These are phyloP conservation scores for Pseudofabraea citricarpa DNA, from an alignment of 2,329 filamentous ascomycete genomes.

Conservation along the genomic window DNA sequence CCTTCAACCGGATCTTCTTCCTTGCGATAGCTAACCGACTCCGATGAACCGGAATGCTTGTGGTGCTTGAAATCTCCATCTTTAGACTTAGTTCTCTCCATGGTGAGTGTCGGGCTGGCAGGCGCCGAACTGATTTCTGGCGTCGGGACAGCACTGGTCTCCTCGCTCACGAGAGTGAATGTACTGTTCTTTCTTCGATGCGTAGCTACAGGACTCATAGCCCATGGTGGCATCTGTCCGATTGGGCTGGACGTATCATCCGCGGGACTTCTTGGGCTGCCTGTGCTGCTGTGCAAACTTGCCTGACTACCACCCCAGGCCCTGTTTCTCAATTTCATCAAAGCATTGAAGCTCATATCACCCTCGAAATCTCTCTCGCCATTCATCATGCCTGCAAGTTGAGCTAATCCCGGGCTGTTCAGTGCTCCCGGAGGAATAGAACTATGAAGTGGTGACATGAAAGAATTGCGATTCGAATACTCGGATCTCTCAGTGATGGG, in stretches of 20 bases:
- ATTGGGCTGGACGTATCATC: slow-evolving; percentile 20
- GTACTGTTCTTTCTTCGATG: slow-evolving; percentile 19
- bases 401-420: slow-evolving; percentile 66
- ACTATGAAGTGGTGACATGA: slow-evolving; percentile 51
- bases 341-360: slow-evolving; percentile 68
- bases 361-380: slow-evolving; percentile 47
- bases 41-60: background rate
- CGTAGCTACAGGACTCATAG: slow-evolving; percentile 1
- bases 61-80: background rate
- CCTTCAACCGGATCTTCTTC: background rate
- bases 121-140: slow-evolving; percentile 10
- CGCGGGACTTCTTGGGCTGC: slow-evolving; percentile 28
- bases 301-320: slow-evolving; percentile 80
- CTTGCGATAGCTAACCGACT: background rate
- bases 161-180: slow-evolving; percentile 18
- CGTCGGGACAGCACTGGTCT: slow-evolving; percentile 8
- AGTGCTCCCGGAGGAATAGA: slow-evolving; percentile 40
- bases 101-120: slow-evolving; percentile 18
- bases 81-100: slow-evolving; percentile 4
- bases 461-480: slow-evolving; percentile 90
- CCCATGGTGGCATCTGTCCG: slow-evolving; percentile 17
- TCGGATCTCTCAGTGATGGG: slow-evolving; percentile 95
- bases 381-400: slow-evolving; percentile 61
- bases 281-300: slow-evolving; percentile 54
- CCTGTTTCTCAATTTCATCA: slow-evolving; percentile 64